A percentile compares a stretch with the other conserved stretches of the same genome.
phyloP scores from a whole-genome alignment of 148 eudicot species.

The Rhododendron ovatum region DNA sequence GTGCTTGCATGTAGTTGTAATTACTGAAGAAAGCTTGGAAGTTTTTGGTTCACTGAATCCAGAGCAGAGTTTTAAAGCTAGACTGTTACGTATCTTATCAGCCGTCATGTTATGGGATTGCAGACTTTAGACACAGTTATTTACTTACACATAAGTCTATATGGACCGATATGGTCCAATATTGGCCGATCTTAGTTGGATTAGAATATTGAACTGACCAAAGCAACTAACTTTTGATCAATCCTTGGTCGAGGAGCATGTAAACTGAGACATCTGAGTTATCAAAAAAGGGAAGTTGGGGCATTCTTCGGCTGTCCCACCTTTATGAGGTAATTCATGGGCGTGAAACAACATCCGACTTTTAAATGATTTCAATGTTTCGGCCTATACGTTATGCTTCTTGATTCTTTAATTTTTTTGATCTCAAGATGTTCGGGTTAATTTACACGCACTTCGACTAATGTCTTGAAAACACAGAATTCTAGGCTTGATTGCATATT shows the following conservation, averaged over 20 bases:
- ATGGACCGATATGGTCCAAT: too few relatives aligned
- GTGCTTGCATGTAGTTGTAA: background rate
- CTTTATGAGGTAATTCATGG: background rate
- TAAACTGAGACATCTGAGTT: too few relatives aligned
- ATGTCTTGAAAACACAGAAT: background rate
- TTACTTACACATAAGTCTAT: too few relatives aligned
- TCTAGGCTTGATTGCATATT: too few relatives aligned
- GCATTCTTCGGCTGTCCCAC: background rate
- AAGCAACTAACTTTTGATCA: background rate
- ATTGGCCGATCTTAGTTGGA: background rate
- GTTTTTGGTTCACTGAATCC: background rate
- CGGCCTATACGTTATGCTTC: background rate
- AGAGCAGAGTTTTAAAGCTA: too few relatives aligned
- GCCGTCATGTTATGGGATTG: too few relatives aligned
- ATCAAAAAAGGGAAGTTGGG: too few relatives aligned
- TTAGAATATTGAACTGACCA: background rate
- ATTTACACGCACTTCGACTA: background rate
- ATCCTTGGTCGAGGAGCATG: background rate
- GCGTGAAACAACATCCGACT: background rate
- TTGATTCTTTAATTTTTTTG: background rate
- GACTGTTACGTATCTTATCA: too few relatives aligned
- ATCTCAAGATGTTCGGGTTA: too few relatives aligned
- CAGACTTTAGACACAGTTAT: too few relatives aligned
- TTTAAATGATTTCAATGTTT: background rate
- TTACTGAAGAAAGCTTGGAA: background rate